These are phyloP conservation scores for Vitis labrusca DNA, from an alignment of 164 flowering plant species.

Conservation along the genomic window DNA sequence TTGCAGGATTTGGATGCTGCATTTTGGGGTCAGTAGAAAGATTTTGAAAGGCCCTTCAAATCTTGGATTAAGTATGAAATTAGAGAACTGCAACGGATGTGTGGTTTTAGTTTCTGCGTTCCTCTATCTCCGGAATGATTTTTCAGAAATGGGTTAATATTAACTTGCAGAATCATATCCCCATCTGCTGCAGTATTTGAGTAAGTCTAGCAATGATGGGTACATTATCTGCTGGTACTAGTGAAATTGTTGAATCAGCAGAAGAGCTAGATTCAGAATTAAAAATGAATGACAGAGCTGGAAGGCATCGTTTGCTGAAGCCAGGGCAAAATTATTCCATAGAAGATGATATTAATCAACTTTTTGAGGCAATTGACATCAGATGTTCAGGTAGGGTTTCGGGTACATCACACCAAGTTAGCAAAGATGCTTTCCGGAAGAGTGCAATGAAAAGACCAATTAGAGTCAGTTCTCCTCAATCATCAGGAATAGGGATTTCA, in stretches of 20 bases:
- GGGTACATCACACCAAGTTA: conserved; percentile 23
- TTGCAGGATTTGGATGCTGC: conserved; percentile 32
- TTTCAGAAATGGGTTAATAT: conserved; percentile 37
- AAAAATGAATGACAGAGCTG: conserved; percentile 21
- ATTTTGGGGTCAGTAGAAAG: conserved; percentile 10
- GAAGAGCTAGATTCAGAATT: conserved; percentile 37
- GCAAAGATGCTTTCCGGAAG: conserved; percentile 33
- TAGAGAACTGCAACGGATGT: conserved; percentile 5
- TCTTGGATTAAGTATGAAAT: conserved; percentile 17
- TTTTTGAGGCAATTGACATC: conserved; percentile 55
- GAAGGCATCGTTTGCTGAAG: conserved; percentile 16
- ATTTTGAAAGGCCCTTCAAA: neutral
- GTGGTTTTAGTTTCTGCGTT: conserved; percentile 15
- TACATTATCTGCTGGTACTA: conserved; percentile 25
- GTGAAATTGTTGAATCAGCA: conserved; percentile 64
- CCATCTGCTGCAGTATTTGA: neutral
- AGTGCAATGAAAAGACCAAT: conserved; percentile 71
- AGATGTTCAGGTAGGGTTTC: conserved; percentile 32
- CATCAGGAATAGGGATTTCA: conserved; percentile 71
- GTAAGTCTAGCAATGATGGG: conserved; percentile 32
- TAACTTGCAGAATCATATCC: neutral
- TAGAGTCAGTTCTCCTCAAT: conserved; percentile 45
- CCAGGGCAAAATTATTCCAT: conserved; percentile 37
- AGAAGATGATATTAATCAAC: conserved; percentile 64
- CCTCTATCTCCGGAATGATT: conserved; percentile 11